Evolutionary conservation across 495 filamentous ascomycete species (phyloP).

Genomic region (Aspergillus homomorphus): DNA sequence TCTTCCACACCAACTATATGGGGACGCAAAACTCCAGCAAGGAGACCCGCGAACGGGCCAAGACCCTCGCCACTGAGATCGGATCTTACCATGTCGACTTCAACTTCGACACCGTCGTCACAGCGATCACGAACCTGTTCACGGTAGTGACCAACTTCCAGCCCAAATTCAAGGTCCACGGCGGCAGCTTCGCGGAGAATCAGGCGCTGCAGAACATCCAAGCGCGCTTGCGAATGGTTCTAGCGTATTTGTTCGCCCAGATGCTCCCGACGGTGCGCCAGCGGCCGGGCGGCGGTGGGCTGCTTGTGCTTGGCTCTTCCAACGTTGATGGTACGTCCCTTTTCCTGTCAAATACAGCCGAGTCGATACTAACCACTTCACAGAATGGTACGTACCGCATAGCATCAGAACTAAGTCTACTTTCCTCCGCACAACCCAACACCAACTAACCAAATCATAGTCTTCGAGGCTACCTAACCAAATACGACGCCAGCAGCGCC

Average conservation of each 20-base stretch:
- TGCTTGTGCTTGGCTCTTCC: conserved; percentile 64
- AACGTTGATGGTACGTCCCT: conserved; percentile 47
- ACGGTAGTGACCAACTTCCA: conserved; percentile 50
- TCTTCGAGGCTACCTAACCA: conserved; percentile 69
- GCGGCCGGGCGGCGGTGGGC: conserved; percentile 49
- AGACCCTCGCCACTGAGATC: conserved; percentile 63
- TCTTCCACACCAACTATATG: conserved; percentile 80
- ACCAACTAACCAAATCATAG: conserved; percentile 18
- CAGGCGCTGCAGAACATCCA: conserved; percentile 80
- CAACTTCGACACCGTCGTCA: conserved; percentile 68
- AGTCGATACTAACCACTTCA: conserved; percentile 13
- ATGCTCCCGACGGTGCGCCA: conserved; percentile 57
- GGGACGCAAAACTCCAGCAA: conserved; percentile 68
- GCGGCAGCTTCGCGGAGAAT: conserved; percentile 59
- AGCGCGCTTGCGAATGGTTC: conserved; percentile 75
- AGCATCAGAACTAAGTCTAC: neutral
- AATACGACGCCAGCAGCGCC: conserved; percentile 61
- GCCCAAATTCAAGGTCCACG: conserved; percentile 67
- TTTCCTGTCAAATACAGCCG: neutral
- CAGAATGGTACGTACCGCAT: conserved; percentile 32
- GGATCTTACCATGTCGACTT: conserved; percentile 73
- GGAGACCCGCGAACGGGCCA: conserved; percentile 72
- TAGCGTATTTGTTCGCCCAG: conserved; percentile 71
- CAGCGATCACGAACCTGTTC: conserved; percentile 53
- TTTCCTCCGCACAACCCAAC: neutral